These are phyloP conservation scores for Baorangia bicolor DNA, from an alignment of 768 basidiomycete species.

Conservation along the genomic window DNA sequence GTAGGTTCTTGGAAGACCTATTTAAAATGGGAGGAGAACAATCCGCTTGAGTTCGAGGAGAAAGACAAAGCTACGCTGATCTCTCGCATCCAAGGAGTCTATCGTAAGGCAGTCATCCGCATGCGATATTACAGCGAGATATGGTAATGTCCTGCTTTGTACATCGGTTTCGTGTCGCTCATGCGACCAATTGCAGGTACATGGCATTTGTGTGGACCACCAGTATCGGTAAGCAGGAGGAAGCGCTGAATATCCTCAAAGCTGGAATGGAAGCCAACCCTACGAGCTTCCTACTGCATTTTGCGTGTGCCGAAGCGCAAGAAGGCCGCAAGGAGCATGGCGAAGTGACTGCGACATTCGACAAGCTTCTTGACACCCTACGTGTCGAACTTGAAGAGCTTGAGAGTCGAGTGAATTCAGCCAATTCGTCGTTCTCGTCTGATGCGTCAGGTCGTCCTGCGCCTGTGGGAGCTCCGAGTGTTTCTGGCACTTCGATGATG, in stretches of 20 bases:
- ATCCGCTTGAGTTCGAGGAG: conserved; percentile 90
- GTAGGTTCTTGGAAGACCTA: conserved; percentile 91
- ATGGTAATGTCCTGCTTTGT: conserved; percentile 53
- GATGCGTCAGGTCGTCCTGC: conserved; percentile 31
- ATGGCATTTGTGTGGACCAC: conserved; percentile 87
- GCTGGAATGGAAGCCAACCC: conserved; percentile 89
- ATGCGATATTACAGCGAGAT: conserved; percentile 96
- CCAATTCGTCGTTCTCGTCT: conserved; percentile 39
- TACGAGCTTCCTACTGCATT: conserved; percentile 85
- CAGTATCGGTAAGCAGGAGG: conserved; percentile 73
- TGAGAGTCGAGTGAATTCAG: conserved; percentile 44
- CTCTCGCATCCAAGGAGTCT: conserved; percentile 74
- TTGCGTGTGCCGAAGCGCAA: conserved; percentile 76
- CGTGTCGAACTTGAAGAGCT: conserved; percentile 60
- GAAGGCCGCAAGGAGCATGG: conserved; percentile 62
- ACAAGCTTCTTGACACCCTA: conserved; percentile 68
- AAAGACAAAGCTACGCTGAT: conserved; percentile 68
- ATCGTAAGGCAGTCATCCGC: conserved; percentile 84
- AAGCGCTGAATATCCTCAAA: conserved; percentile 77
- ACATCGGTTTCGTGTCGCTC: conserved; percentile 6
- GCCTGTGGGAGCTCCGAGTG: conserved; percentile 24
- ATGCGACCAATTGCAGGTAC: conserved; percentile 55
- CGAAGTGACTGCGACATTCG: conserved; percentile 71
- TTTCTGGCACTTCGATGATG: conserved; percentile 3
- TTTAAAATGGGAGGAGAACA: conserved; percentile 92